Base-by-base conservation (phyloP, 768 basidiomycete species). In the Hypsizygus marmoreus region DNA sequence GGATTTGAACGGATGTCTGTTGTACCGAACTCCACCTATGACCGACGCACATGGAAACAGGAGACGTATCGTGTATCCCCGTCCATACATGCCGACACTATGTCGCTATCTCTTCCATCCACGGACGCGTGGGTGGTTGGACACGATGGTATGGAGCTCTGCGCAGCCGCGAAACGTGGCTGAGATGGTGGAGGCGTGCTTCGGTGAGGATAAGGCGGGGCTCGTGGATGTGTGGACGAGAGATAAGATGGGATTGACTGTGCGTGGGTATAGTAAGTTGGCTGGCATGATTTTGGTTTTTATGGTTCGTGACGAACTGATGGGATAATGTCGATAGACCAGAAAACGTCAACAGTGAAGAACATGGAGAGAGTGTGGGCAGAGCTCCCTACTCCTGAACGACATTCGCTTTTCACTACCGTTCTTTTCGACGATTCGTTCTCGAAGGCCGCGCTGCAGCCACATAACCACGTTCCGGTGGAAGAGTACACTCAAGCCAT, bases 91-190 rank as follows among this genome's bases (percentile, higher is more conserved):
- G 51, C 46, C 64, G 3, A 62, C 84, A 2, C 85, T 90, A 53
- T 59, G 72, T 5, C 59, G 72, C 1, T 90, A 84, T 57, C 63
- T 90, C 3, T 81, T 88, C 50, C 77, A 81, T 34, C 62, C 73
- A 0, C 54, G 69, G 13, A 87, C 82, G 16, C 67, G 62, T 24
- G 54, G 56, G 14, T 89, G 86, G 85, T 71, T 91, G 14, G 86
- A 89, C 46, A 81, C 84, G 8, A 91, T 91, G 86, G 77, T 92
- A 5, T 92, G 90, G 90, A 87, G 84, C 58, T 88, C 85, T 6
- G 90, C 90, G 2, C 86, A 89, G 56, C 86, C 87, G 2, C 81
- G 82, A 39, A 88, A 78, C 57, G 88, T 90, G 6, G 61, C 66
- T 1, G 80, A 82, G 54, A 91, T 91, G 89, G 83, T 86, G 0